Base-by-base conservation (phyloP, 2,329 filamentous ascomycete genomes). In the Byssothecium circinans region DNA sequence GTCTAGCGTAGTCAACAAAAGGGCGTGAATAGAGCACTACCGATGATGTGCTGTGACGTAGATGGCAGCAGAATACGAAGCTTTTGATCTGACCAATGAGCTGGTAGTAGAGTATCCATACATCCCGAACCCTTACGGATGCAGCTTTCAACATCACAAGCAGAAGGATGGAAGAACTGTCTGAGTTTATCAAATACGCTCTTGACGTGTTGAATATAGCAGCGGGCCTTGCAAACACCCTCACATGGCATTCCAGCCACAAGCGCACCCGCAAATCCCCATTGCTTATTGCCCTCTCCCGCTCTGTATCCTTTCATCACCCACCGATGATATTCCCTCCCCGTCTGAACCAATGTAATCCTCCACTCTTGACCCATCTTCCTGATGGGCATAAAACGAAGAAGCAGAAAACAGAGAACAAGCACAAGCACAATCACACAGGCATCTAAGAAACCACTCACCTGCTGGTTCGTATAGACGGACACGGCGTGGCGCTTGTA, bases 351-450 rank as follows among this genome's bases (percentile, higher is more conserved):
- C 8, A 2, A 3, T 37, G 17, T 18, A 8, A 15, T 32, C 43
- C 29, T 39, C 15, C 34, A 39, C 25, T 32, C 18, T 20, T 20
- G 10, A 32, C 30, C 19, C 30, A 14, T 18, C n/a, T 43, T 22
- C 29, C 20, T 14, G 17, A 15, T 5, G 15, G n/a, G 19, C 27
- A 35, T 25, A 25, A 12, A 25, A n/a, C 14, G 11, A n/a, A 43
- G 37, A 38, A 32, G 15, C 10, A 23, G 2, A 43, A 43, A 14
- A 35, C 25, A 47, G 20, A 47, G 45, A 39, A 43, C 34, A 47
- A 37, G 35, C 35, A 36, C 34, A 22, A 47, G 39, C 45, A 47
- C 34, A 29, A 47, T 33, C 45, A 47, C 45, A 47, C 45, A 43
- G 40, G 39, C 45, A 43, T 33, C n/a, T 34, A 43, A 8, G 29